Evolutionary conservation across 192 early-diverging fungal species (phyloP).

Genomic region (Coemansia sp.): DNA sequence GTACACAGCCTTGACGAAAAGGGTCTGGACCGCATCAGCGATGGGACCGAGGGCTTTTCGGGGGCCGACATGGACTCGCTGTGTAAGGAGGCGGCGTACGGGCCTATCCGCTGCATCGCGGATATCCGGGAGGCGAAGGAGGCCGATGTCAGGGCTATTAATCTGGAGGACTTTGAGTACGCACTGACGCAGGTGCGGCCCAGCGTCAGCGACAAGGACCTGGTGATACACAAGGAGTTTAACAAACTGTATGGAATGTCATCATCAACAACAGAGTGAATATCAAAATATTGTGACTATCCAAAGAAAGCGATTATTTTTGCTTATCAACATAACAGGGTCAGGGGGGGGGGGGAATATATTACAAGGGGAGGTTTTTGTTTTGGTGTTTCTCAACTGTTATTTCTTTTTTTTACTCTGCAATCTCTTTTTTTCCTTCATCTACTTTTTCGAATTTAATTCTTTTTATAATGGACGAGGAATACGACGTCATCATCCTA

Average conservation of each 20-base stretch:
- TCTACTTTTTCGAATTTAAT: slow-evolving; percentile 3
- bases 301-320: not conserved
- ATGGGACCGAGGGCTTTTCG: slow-evolving; percentile 73
- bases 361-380: no score
- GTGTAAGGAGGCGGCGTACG: slow-evolving; percentile 70
- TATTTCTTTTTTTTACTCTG: slow-evolving; percentile 4
- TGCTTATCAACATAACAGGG: not conserved
- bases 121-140: slow-evolving; percentile 56
- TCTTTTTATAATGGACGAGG: slow-evolving; percentile 66
- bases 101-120: slow-evolving; percentile 72
- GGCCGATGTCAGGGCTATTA: slow-evolving; percentile 75
- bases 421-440: not conserved
- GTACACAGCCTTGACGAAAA: slow-evolving; percentile 57
- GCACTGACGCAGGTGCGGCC: slow-evolving; percentile 82
- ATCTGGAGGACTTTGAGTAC: slow-evolving; percentile 70
- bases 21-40: slow-evolving; percentile 65
- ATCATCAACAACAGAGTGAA: not conserved
- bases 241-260: slow-evolving; percentile 72
- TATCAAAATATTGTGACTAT: not conserved
- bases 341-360: not conserved
- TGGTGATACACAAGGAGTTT: slow-evolving; percentile 72
- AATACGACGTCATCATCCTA: slow-evolving; percentile 86
- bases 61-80: slow-evolving; percentile 90
- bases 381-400: slow-evolving; percentile 9
- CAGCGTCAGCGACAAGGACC: slow-evolving; percentile 80